Conservation (phyloP, 179 eudicot species). For the Nepenthes alata region DNA sequence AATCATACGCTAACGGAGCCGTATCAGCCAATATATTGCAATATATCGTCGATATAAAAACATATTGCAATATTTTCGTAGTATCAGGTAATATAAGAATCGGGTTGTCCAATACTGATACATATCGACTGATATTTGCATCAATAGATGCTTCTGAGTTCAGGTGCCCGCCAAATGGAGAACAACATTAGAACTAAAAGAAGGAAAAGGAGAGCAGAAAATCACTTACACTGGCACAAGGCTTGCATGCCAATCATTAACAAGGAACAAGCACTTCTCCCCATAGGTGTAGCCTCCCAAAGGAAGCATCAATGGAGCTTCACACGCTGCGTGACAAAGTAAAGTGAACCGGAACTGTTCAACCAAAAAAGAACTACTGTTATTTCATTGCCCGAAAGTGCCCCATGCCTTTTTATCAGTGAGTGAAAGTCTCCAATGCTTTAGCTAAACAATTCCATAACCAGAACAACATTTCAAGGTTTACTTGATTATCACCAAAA, state of each 20-base stretch:
- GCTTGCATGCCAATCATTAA: slow-evolving; percentile 98
- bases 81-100: too few species aligned
- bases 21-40: too few species aligned
- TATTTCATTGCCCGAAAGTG: background rate
- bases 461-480: background rate
- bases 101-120: too few species aligned
- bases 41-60: too few species aligned
- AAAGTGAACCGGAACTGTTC: slow-evolving; percentile 90
- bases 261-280: slow-evolving; percentile 80
- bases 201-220: background rate
- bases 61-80: too few species aligned
- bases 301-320: slow-evolving; percentile 97
- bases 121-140: too few species aligned
- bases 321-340: slow-evolving; percentile 96
- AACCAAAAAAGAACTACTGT: slow-evolving; percentile 10
- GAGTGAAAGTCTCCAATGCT: too few species aligned
- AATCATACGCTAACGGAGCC: too few species aligned
- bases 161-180: background rate
- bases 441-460: slow-evolving; percentile 2
- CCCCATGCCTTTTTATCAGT: background rate
- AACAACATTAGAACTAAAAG: background rate
- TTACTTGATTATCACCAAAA: slow-evolving; percentile 95
- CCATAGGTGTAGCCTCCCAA: slow-evolving; percentile 93
- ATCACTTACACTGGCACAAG: slow-evolving; percentile 80
- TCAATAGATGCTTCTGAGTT: too few species aligned